Base-by-base conservation (phyloP, 495 filamentous ascomycete species). In the Elaphomyces granulatus region DNA sequence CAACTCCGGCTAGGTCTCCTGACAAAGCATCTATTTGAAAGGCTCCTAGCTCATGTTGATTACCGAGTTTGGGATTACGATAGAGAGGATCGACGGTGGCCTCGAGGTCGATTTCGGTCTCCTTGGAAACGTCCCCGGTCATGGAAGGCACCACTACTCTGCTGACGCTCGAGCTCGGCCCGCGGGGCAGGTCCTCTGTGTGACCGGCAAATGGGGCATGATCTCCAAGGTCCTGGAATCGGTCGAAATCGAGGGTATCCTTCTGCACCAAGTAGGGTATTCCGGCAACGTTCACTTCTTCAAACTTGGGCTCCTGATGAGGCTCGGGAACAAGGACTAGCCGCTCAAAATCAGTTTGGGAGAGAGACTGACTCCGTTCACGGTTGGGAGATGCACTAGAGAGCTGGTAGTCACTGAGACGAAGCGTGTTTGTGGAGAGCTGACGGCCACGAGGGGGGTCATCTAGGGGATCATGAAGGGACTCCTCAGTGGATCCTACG, bases 1-100 rank as follows among this genome's bases (percentile, higher is more conserved):
- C 56, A 34, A 50, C 41, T 20, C 47, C 56, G 16, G 34, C 46
- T 19, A 57, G 44, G 15, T 53, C 47, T 26, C 41, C 44, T 14
- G 49, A 34, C 32, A 36, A 17, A 8, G 21, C 19, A 16, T 8
- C 12, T 6, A 20, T 41, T 32, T 49, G 17, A 34, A 44, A 40
- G 10, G 37, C 40, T 7, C 44, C 20, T 9, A 46, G 15, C 4
- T 45, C 43, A 15, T 21, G 17, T 18, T 32, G 28, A 3, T 38
- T 18, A 31, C 39, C 43, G 0, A 32, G 1, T 14, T 35, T 37
- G 0, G 47, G 36, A 6, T 40, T 37, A 16, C 42, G 37, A 26
- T 45, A 43, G 26, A 19, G 32, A 17, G 45, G 40, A 42, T 49
- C 37, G 17, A 47, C 36, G 19, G 35, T 34, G n/a, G 42, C 35